Base-by-base conservation (phyloP, 768 basidiomycete species). In the Lentinula sp. region DNA sequence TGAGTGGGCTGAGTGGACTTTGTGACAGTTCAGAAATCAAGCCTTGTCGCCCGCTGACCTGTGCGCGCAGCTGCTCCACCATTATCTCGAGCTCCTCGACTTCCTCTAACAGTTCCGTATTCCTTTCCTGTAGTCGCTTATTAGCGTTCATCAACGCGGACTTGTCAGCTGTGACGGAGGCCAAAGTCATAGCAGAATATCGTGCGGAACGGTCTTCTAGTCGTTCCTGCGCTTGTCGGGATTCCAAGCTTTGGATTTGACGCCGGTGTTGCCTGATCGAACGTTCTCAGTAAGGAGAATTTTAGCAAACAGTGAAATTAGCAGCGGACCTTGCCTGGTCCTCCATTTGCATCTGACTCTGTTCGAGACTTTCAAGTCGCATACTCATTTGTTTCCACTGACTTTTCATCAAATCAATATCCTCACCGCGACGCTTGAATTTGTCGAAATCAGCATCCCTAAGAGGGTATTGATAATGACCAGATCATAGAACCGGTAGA, bases 361-460 rank as follows among this genome's bases (percentile, higher is more conserved):
- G 74, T 66, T 86, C 80, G 62, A 84, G 78, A 60, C 82, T 84
- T 49, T 85, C 81, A 6, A 91, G 67, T 2, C 81, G 79, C 63
- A 90, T 69, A 65, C 86, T 79, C 83, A 90, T 84, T 67, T 90
- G 85, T 68, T 79, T 81, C 67, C 82, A 86, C 61, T 80, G 77
- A 66, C 77, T 81, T 53, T 79, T 79, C 73, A 90, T 78, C 2
- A 73, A 66, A 43, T 81, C 76, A 15, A 91, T 78, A 59, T 86
- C 77, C 45, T 85, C 81, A 39, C 79, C 84, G 43, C 85, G 81
- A 50, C 83, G 81, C 61, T 86, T 88, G 63, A 87, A 88, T 65
- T 79, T 87, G 59, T 79, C 77, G 64, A 90, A 90, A 67, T 93
- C 91, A 23, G 76, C 77, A 62, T 91, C 88, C 89, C 91, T 93